phyloP scores from a whole-genome alignment of 2,329 filamentous ascomycete species.

The Xylaria sp. region DNA sequence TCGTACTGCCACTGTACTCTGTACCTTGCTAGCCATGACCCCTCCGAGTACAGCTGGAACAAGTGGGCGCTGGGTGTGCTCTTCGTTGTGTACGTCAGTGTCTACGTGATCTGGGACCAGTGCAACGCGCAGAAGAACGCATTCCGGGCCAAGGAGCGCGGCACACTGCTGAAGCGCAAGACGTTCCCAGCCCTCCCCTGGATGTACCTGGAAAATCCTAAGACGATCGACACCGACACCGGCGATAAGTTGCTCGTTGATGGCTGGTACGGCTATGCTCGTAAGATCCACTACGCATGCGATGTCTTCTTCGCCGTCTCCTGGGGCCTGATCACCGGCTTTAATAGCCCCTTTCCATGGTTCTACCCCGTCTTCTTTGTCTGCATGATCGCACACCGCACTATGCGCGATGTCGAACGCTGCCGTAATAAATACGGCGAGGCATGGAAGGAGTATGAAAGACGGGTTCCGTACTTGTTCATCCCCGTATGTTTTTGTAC shows the following conservation, averaged over 20 bases:
- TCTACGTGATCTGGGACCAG: slow-evolving; percentile 94
- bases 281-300: slow-evolving; percentile 68
- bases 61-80: slow-evolving; percentile 72
- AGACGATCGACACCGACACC: slow-evolving; percentile 76
- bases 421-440: slow-evolving; percentile 84
- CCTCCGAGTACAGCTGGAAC: slow-evolving; percentile 81
- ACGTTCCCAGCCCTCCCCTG: slow-evolving; percentile 93
- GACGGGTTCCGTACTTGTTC: slow-evolving; percentile 82
- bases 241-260: slow-evolving; percentile 84
- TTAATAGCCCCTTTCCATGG: slow-evolving; percentile 82
- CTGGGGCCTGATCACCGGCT: slow-evolving; percentile 65
- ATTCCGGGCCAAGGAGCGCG: slow-evolving; percentile 83
- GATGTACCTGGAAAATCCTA: slow-evolving; percentile 83
- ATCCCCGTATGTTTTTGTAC: slow-evolving; percentile 60
- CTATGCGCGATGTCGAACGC: slow-evolving; percentile 77
- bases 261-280: slow-evolving; percentile 83
- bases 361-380: slow-evolving; percentile 88
- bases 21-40: slow-evolving; percentile 86
- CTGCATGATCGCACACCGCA: slow-evolving; percentile 83
- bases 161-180: slow-evolving; percentile 75
- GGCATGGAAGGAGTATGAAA: slow-evolving; percentile 84
- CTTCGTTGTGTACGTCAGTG: slow-evolving; percentile 78
- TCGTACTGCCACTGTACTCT: slow-evolving; percentile 95
- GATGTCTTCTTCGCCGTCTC: slow-evolving; percentile 62
- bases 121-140: slow-evolving; percentile 94